Evolutionary conservation across 176 grass and related monocot genomes (phyloP).

Genomic region (Chrysopogon serrulatus): DNA sequence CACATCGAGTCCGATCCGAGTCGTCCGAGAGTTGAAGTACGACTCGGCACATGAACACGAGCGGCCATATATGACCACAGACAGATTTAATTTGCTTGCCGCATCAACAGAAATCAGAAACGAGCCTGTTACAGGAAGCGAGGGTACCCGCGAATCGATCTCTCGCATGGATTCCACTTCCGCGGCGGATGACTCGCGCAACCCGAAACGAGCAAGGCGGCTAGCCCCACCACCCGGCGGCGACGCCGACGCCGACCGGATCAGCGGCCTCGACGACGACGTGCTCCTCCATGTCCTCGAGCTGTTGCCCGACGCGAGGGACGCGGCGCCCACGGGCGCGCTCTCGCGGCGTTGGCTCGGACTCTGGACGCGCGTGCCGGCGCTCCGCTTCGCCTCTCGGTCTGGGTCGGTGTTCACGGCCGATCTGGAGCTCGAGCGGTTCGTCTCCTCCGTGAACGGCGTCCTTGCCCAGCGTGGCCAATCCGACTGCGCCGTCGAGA

Average conservation of each 20-base stretch:
- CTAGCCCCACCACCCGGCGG: background rate
- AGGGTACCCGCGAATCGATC: too few species aligned
- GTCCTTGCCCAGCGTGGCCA: background rate
- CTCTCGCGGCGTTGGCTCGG: background rate
- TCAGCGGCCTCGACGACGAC: background rate
- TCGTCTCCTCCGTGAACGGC: background rate
- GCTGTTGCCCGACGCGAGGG: background rate
- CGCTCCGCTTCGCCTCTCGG: background rate
- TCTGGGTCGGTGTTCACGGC: background rate
- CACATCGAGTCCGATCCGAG: too few species aligned
- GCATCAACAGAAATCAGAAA: too few species aligned
- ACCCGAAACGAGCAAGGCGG: background rate
- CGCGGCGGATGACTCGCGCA: background rate
- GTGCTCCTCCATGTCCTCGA: background rate
- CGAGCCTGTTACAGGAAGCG: too few species aligned
- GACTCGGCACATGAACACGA: too few species aligned
- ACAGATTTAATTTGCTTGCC: too few species aligned
- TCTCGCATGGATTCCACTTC: background rate
- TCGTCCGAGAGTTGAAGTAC: too few species aligned
- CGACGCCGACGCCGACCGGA: background rate
- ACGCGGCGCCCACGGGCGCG: background rate
- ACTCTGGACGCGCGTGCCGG: background rate
- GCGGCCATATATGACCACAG: too few species aligned
- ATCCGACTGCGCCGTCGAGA: background rate
- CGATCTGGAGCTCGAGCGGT: background rate